Evolutionary conservation across 495 filamentous ascomycete genomes (phyloP).

Genomic region (Aspergillus ostianus): DNA sequence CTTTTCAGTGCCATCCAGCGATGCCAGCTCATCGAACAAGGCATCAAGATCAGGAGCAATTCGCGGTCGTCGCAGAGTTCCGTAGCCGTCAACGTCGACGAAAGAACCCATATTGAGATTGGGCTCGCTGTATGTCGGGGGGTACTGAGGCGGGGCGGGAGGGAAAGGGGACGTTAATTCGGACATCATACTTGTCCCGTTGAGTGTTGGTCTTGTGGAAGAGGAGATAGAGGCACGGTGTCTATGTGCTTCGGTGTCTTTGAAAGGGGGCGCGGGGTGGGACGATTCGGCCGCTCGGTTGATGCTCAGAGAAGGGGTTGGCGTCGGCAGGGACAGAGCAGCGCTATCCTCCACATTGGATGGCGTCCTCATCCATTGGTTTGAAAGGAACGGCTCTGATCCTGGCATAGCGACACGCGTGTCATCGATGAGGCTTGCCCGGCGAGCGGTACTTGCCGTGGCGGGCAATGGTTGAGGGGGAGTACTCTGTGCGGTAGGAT

Average conservation of each 20-base stretch:
- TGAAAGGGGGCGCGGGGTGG: slow-evolving; percentile 21
- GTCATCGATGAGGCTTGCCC: slow-evolving; percentile 12
- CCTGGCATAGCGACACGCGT: slow-evolving; percentile 7
- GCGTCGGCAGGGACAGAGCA: slow-evolving; percentile 31
- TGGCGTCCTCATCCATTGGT: slow-evolving; percentile 33
- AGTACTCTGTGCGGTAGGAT: slow-evolving; percentile 1
- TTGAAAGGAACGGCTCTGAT: slow-evolving; percentile 28
- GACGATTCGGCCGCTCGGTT: slow-evolving; percentile 24
- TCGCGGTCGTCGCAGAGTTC: slow-evolving; percentile 30
- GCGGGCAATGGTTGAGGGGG: not conserved
- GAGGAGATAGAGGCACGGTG: slow-evolving; percentile 23
- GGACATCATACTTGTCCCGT: slow-evolving; percentile 22
- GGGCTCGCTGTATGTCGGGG: slow-evolving; percentile 30
- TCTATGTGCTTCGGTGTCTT: slow-evolving; percentile 7
- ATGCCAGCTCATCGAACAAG: slow-evolving; percentile 43
- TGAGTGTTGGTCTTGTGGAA: slow-evolving; percentile 21
- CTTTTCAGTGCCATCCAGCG: slow-evolving; percentile 43
- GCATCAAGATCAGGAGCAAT: slow-evolving; percentile 45
- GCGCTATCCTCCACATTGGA: slow-evolving; percentile 30
- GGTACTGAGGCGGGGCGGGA: slow-evolving; percentile 25
- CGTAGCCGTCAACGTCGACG: slow-evolving; percentile 36
- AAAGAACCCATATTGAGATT: slow-evolving; percentile 29
- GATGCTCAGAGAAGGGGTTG: slow-evolving; percentile 33
- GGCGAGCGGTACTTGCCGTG: slow-evolving; percentile 2
- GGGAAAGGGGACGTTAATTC: slow-evolving; percentile 30